A percentile compares a stretch with the other conserved stretches of the same genome.
These are phyloP conservation scores for Puccinia triticina DNA, from an alignment of 1,284 basidiomycete genomes.

Conservation along the genomic window DNA sequence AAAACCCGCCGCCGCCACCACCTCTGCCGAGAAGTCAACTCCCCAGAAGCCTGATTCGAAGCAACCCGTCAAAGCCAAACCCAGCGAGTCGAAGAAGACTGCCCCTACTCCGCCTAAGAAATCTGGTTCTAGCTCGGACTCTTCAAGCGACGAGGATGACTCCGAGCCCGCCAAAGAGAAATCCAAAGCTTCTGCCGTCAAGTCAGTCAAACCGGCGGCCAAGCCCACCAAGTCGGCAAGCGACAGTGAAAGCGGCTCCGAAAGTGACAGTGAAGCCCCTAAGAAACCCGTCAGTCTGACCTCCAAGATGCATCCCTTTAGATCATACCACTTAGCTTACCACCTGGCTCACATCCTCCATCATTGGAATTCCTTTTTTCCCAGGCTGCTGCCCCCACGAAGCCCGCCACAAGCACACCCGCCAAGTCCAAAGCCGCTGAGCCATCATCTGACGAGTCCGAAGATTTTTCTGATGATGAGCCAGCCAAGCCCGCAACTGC, in stretches of 20 bases:
- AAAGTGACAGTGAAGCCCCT: slow-evolving; percentile 24
- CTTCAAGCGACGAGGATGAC: slow-evolving; percentile 31
- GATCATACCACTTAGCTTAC: no score
- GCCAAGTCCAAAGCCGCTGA: slow-evolving; percentile 7
- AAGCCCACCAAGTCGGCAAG: background rate
- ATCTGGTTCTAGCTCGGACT: slow-evolving; percentile 44
- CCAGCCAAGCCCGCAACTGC: background rate
- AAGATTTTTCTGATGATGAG: slow-evolving; percentile 21
- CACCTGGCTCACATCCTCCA: background rate
- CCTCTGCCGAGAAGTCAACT: background rate
- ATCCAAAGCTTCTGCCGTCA: slow-evolving; percentile 32
- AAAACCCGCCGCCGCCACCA: background rate
- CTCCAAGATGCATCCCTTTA: background rate
- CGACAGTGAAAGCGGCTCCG: slow-evolving; percentile 26
- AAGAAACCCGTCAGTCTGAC: background rate
- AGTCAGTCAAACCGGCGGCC: background rate
- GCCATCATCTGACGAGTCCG: slow-evolving; percentile 31
- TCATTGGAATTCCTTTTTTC: background rate
- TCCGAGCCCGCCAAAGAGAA: slow-evolving; percentile 25
- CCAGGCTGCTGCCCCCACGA: background rate
- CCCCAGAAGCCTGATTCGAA: background rate
- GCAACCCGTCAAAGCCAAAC: background rate
- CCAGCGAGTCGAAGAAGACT: slow-evolving; percentile 20
- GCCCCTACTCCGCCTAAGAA: slow-evolving; percentile 7
- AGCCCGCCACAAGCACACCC: background rate